A percentile compares a stretch with the other conserved stretches of the same genome.
Conservation (phyloP, 1,284 basidiomycete species). For the Trichosporon inkin region DNA sequence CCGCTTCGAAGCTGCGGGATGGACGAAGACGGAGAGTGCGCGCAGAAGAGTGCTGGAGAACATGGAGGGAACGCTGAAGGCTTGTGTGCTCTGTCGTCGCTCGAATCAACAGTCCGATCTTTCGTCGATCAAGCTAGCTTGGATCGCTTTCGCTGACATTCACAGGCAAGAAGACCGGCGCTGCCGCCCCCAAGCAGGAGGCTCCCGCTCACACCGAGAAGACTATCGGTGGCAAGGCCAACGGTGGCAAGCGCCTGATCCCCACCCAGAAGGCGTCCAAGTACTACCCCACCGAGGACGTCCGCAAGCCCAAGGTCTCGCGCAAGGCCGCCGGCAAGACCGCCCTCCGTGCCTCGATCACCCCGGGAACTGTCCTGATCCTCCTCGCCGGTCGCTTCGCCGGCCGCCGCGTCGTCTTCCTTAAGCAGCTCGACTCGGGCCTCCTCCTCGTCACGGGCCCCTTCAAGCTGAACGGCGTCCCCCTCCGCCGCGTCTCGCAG, state of each 20-base stretch:
- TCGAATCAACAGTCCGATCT: background rate
- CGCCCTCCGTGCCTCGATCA: constrained; percentile 79
- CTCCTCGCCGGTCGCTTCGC: constrained; percentile 96
- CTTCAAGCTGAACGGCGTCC: constrained; percentile 98
- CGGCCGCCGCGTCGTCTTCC: constrained; percentile 96
- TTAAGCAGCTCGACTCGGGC: constrained; percentile 93
- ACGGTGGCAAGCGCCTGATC: constrained; percentile 81
- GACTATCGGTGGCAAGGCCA: constrained; percentile 81
- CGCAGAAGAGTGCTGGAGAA: background rate
- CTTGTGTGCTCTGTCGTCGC: background rate
- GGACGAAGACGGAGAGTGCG: background rate
- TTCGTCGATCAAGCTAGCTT: background rate
- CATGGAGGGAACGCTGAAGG: background rate
- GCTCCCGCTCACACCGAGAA: constrained; percentile 65
- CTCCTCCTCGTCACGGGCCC: constrained; percentile 95
- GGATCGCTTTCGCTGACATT: constrained; percentile 3
- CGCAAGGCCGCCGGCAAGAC: constrained; percentile 73
- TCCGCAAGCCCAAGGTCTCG: constrained; percentile 81
- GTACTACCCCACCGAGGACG: constrained; percentile 97
- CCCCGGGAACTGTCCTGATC: constrained; percentile 92
- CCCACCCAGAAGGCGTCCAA: constrained; percentile 79
- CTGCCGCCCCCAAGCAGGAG: constrained; percentile 60
- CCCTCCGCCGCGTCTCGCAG: constrained; percentile 96
- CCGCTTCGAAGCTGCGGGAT: background rate
- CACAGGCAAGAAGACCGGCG: constrained; percentile 67